Percentiles rank a stretch among this genome's conserved stretches.
Evolutionary conservation across 495 filamentous ascomycete species (phyloP).

Genomic region (Talaromyces thailandensis): DNA sequence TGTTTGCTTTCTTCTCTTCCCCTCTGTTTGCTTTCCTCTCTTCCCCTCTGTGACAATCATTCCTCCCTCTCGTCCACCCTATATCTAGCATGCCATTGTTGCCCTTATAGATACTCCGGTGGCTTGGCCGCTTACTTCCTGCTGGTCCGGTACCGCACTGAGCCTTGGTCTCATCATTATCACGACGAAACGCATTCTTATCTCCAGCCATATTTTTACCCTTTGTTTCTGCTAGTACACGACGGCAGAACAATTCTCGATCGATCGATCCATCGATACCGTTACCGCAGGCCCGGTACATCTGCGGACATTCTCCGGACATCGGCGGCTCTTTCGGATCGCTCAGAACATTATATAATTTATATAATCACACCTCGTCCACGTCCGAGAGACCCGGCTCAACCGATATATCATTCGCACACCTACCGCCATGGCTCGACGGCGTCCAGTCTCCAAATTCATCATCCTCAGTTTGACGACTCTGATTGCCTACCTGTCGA

Average conservation of each 20-base stretch:
- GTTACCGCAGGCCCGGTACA: constrained; percentile 4
- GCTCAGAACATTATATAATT: not conserved
- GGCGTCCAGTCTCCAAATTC: constrained; percentile 10
- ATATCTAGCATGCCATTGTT: not conserved
- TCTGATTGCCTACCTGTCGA: constrained; percentile 36
- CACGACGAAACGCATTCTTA: not conserved
- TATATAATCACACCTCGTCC: too few relatives aligned
- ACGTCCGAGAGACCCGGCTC: not conserved
- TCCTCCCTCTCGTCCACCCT: not conserved
- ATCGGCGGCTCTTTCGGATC: not conserved
- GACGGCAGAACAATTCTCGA: not conserved
- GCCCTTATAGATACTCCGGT: constrained; percentile 12
- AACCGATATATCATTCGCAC: not conserved
- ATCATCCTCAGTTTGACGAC: constrained; percentile 31
- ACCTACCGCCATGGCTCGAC: not conserved
- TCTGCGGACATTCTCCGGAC: not conserved
- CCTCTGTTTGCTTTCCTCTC: not conserved
- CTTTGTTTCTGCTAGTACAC: constrained; percentile 10
- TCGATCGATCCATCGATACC: not conserved
- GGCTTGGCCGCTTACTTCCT: constrained; percentile 10
- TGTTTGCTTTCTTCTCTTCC: not conserved
- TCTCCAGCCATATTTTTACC: constrained; percentile 11
- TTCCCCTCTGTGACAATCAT: not conserved
- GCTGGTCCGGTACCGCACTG: constrained; percentile 5
- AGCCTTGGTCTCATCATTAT: not conserved